A percentile compares a stretch with the other conserved stretches of the same genome.
phyloP scores from a whole-genome alignment of 352 stramenopile genomes.

The Albugo laibachii region DNA sequence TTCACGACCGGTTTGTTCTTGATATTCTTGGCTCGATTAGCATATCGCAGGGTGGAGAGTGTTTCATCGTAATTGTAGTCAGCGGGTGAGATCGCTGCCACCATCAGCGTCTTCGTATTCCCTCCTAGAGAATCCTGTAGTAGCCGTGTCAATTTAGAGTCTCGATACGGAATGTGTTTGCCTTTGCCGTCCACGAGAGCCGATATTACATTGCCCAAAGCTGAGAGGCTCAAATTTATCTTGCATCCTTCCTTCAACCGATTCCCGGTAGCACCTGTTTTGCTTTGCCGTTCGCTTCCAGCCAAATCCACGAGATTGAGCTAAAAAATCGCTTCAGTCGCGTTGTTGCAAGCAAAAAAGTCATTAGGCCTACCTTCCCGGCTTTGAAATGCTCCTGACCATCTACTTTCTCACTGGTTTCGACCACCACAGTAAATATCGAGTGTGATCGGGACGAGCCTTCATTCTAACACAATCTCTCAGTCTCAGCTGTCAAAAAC shows the following conservation, averaged over 20 bases:
- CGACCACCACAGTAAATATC: constrained; percentile 72
- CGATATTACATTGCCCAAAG: constrained; percentile 71
- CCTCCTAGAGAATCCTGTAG: constrained; percentile 86
- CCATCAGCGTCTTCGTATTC: constrained; percentile 93
- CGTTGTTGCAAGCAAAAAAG: too few species aligned
- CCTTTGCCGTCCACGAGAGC: constrained; percentile 70
- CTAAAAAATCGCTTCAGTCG: constrained; percentile 6
- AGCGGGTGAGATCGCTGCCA: constrained; percentile 87
- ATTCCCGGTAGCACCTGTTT: constrained; percentile 59
- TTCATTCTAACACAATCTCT: constrained; percentile 29
- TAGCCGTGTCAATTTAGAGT: constrained; percentile 83
- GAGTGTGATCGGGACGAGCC: constrained; percentile 65
- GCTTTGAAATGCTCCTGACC: constrained; percentile 59
- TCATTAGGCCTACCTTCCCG: constrained; percentile 28
- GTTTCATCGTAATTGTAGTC: constrained; percentile 94
- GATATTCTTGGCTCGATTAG: constrained; percentile 93
- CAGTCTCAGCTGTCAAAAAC: background rate
- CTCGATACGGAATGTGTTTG: constrained; percentile 80
- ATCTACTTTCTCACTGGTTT: constrained; percentile 59
- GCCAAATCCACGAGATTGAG: constrained; percentile 72
- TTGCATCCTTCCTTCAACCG: constrained; percentile 76
- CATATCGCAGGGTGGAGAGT: constrained; percentile 90
- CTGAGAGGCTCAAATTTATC: constrained; percentile 68
- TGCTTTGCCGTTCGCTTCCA: constrained; percentile 65
- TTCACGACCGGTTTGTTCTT: constrained; percentile 94